phyloP scores from a whole-genome alignment of 2,329 filamentous ascomycete species.

The Leptographium lundbergii region DNA sequence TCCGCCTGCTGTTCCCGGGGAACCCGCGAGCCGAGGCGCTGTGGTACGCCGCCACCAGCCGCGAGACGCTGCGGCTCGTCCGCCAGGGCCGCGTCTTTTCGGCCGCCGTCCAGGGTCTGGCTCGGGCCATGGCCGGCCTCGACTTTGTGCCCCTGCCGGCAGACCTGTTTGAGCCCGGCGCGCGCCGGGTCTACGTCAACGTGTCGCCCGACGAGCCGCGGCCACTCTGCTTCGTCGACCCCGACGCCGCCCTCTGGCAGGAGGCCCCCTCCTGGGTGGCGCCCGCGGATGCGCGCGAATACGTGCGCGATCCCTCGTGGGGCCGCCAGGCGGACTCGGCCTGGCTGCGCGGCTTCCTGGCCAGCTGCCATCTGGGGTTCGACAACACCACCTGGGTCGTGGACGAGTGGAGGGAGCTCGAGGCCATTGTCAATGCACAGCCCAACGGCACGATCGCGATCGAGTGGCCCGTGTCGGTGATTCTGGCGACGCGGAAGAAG shows the following conservation, averaged over 20 bases:
- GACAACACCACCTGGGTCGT: conserved; percentile 10
- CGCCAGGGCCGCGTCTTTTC: conserved; percentile 10
- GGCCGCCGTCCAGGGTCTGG: conserved; percentile 9
- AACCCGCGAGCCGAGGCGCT: conserved; percentile 4
- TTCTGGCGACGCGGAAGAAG: conserved; percentile 8
- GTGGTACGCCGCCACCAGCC: conserved; percentile 9
- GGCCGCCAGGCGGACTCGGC: conserved; percentile 8
- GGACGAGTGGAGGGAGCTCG: conserved; percentile 10
- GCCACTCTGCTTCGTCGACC: conserved; percentile 10
- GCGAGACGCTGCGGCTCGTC: conserved; percentile 10
- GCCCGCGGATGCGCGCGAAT: not conserved
- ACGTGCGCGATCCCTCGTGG: conserved; percentile 7
- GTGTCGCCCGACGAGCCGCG: not conserved
- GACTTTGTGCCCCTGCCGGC: conserved; percentile 9
- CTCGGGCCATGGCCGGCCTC: conserved; percentile 9
- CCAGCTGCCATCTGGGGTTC: conserved; percentile 12
- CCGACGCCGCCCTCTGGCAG: conserved; percentile 5
- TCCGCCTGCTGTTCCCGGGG: conserved; percentile 11
- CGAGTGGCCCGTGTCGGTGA: conserved; percentile 11
- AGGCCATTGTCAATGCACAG: conserved; percentile 5
- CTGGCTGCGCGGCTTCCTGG: conserved; percentile 13
- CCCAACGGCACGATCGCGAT: conserved; percentile 6
- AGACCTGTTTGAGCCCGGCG: conserved; percentile 9
- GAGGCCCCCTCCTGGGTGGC: conserved; percentile 1
- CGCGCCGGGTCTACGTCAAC: conserved; percentile 8